Conservation (phyloP, 768 basidiomycete genomes). For the Pseudohyphozyma bogoriensis region DNA sequence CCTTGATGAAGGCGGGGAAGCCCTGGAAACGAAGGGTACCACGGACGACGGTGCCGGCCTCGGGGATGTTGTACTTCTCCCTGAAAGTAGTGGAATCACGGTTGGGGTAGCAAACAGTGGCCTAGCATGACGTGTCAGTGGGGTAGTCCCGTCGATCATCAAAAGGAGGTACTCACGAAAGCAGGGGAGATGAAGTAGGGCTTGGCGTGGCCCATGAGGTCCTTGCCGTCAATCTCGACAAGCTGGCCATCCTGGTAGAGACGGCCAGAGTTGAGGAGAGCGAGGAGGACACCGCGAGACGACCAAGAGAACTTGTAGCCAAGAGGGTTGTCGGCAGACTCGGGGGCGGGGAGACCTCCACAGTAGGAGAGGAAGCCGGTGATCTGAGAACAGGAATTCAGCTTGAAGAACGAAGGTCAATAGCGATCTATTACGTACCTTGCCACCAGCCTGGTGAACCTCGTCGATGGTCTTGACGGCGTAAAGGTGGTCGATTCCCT, state of each 20-base stretch:
- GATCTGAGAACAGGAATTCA: slow-evolving; percentile 47
- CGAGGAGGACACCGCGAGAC: slow-evolving; percentile 86
- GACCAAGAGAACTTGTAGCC: slow-evolving; percentile 99
- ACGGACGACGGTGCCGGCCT: slow-evolving; percentile 82
- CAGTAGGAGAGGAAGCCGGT: slow-evolving; percentile 91
- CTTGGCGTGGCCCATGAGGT: slow-evolving; percentile 81
- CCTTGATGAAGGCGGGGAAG: slow-evolving; percentile 87
- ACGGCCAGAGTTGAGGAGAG: slow-evolving; percentile 79
- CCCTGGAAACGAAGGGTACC: slow-evolving; percentile 93
- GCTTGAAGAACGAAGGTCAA: not conserved
- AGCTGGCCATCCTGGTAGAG: slow-evolving; percentile 55
- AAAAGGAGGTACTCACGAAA: slow-evolving; percentile 41
- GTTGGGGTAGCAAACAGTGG: slow-evolving; percentile 95
- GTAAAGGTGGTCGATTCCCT: slow-evolving; percentile 87
- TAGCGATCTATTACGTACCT: slow-evolving; percentile 47
- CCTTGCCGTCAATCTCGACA: slow-evolving; percentile 58
- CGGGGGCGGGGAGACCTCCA: slow-evolving; percentile 87
- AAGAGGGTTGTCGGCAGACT: slow-evolving; percentile 83
- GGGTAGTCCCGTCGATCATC: not conserved
- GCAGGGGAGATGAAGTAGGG: slow-evolving; percentile 93
- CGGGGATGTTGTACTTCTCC: slow-evolving; percentile 84
- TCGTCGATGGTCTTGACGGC: slow-evolving; percentile 89
- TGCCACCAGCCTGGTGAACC: slow-evolving; percentile 87
- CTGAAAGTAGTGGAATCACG: slow-evolving; percentile 83
- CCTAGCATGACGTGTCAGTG: too few relatives aligned